phyloP scores from a whole-genome alignment of 371 early-diverging fungal genomes.

The Entomophthora muscae region DNA sequence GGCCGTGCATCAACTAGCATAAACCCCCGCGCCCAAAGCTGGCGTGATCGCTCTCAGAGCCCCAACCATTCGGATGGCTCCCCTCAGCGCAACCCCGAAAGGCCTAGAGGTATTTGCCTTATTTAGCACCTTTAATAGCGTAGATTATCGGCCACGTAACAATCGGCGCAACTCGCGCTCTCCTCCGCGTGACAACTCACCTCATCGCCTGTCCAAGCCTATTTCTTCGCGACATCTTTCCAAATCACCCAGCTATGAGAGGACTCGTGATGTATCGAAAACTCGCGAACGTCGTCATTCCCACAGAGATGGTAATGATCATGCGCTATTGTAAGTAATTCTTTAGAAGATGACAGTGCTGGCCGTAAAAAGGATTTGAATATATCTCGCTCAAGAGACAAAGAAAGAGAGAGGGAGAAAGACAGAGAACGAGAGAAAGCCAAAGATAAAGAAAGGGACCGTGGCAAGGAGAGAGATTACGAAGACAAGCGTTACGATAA shows the following conservation, averaged over 20 bases:
- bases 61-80: neutral
- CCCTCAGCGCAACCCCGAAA: neutral
- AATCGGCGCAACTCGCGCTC: neutral
- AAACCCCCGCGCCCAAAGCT: neutral
- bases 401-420: neutral
- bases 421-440: neutral
- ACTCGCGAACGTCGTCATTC: neutral
- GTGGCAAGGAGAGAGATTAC: neutral
- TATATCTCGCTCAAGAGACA: neutral
- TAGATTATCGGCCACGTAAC: neutral
- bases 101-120: neutral
- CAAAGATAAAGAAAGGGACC: slow-evolving; percentile 3
- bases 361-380: neutral
- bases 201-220: neutral
- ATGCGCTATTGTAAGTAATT: neutral
- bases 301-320: neutral
- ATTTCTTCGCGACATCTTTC: neutral
- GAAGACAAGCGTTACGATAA: neutral
- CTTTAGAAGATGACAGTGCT: neutral
- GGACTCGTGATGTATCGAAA: neutral
- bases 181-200: neutral
- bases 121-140: neutral
- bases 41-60: neutral
- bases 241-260: neutral
- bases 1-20: neutral